phyloP scores from a whole-genome alignment of 2,329 filamentous ascomycete genomes.

The Diaporthe amygdali region DNA sequence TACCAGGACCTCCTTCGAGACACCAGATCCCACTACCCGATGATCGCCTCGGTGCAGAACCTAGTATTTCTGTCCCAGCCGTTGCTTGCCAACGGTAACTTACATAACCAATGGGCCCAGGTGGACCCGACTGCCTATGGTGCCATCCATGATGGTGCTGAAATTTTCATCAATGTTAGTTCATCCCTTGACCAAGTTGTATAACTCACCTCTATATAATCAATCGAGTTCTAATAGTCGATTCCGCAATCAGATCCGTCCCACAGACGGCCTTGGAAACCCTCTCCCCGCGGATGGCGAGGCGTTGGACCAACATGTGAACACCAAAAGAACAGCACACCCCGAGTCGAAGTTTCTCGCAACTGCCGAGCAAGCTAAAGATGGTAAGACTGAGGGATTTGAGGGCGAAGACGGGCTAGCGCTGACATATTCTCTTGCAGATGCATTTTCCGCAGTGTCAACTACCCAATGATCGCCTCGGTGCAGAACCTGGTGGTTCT shows the following conservation, averaged over 20 bases:
- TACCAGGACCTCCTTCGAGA: background rate
- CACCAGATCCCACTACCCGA: background rate
- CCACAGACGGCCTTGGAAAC: background rate
- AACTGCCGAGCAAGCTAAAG: too few relatives aligned
- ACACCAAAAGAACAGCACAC: background rate
- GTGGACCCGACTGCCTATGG: background rate
- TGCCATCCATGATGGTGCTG: background rate
- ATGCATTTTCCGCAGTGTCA: too few relatives aligned
- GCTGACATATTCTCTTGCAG: too few relatives aligned
- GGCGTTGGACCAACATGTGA: background rate
- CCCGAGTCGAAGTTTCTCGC: too few relatives aligned
- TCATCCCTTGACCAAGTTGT: conserved; percentile 21
- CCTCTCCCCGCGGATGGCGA: background rate
- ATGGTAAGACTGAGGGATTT: too few relatives aligned
- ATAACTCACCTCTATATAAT: conserved; percentile 13
- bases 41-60: background rate
- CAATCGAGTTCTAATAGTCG: background rate
- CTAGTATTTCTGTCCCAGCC: background rate
- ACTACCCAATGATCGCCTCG: background rate
- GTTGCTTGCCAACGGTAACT: accelerated
- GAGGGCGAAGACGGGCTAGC: too few relatives aligned
- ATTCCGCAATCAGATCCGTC: background rate
- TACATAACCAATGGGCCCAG: background rate
- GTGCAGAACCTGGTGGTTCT: background rate
- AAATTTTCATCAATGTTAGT: conserved; percentile 19